Evolutionary conservation across 1,284 basidiomycete species (phyloP), one percentile per base, ranked within the genome.

Genomic region (Cryptococcus wingfieldii): DNA sequence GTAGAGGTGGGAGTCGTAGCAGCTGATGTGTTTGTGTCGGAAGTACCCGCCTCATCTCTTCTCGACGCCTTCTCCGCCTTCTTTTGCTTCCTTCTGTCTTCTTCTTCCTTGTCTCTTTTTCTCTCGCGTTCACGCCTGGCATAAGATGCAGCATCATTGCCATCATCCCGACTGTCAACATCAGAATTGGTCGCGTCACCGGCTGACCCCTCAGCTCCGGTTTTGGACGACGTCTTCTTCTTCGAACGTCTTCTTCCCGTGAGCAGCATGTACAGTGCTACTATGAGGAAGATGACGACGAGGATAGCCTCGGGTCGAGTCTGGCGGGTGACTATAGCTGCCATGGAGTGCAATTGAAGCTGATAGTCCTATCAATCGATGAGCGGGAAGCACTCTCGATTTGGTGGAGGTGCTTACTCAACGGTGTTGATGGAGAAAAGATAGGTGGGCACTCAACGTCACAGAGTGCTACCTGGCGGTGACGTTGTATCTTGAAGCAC

Each of bases 301-400:
- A 58, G 23, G 38, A 58, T 54, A 6, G 57, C 53, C 37, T 51
- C 57, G n/a, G 57, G 57, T 19, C 52, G 49, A n/a, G 53, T 53
- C 19, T 45, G 46, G 5, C 57, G 41, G 31, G 46, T 34, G 12
- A 47, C 31, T 28, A 25, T 44, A n/a, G 6, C 7, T 8, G 10
- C n/a, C 42, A 44, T 44, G 42, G 42, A 13, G 16, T 12, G 9
- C 2, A 12, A 8, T 25, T 44, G 23, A 23, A 23, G 2, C 3
- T 23, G 23, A 23, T 23, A 23, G 23, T 23, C 23, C 23, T 23
- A 23, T 23, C 23, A 23, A 23, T 23, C 2, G 3, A 23, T 23
- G 23, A 3, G 23, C 23, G 23, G 23, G 23, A 23, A 23, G 23
- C 23, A 23, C 3, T 3, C 23, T 2, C 23, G 23, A 23, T 23